These are phyloP conservation scores for Pinus tabuliformis DNA, from an alignment of 75 land plant genomes.

Conservation along the genomic window DNA sequence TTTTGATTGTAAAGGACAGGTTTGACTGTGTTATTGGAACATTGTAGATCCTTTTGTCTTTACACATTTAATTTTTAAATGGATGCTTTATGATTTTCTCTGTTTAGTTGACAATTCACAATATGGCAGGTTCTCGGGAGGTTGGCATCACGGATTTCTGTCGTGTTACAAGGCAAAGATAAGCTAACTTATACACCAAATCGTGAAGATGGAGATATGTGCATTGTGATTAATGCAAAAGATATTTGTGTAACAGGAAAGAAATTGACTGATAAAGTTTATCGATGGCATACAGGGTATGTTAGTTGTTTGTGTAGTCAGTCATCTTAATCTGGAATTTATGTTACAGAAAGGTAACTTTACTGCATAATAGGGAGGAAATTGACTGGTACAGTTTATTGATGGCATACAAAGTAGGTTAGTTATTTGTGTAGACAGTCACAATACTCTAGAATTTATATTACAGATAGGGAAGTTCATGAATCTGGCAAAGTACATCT, in stretches of 20 bases:
- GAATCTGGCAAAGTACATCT: not conserved
- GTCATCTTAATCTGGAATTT: not conserved
- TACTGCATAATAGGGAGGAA: conserved; percentile 75
- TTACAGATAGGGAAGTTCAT: not conserved
- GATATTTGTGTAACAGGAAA: conserved; percentile 77
- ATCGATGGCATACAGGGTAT: conserved; percentile 95
- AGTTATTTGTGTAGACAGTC: not conserved
- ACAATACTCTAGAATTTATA: not conserved
- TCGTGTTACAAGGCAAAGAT: conserved; percentile 89
- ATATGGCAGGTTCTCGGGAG: conserved; percentile 75
- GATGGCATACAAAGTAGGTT: conserved; percentile 91
- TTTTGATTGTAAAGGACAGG: conserved; percentile 92
- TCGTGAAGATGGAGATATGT: conserved; percentile 91
- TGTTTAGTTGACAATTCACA: conserved; percentile 3
- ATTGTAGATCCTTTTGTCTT: not conserved
- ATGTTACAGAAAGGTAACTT: not conserved
- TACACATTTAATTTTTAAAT: not conserved
- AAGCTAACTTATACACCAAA: conserved; percentile 91
- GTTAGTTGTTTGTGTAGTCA: not conserved
- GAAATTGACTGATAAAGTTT: conserved; percentile 82
- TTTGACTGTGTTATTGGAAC: conserved; percentile 13
- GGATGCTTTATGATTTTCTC: not conserved
- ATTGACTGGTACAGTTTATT: conserved; percentile 74
- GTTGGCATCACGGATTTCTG: conserved; percentile 79
- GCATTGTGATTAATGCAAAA: conserved; percentile 90